Evolutionary conservation across 345 rosid species (phyloP).

Genomic region (Turnera subulata): DNA sequence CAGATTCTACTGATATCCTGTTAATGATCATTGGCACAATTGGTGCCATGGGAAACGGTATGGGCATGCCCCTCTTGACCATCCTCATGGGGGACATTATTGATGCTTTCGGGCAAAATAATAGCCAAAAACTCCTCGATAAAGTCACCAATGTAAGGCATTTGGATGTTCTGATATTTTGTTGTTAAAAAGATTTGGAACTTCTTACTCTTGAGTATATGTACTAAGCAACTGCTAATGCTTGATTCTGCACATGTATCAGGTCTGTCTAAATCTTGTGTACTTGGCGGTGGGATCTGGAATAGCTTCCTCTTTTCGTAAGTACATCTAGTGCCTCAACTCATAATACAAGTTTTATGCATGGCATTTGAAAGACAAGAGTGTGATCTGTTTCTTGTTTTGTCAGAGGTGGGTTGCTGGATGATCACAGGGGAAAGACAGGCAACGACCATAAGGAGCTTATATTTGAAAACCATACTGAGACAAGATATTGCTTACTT

Average conservation of each 20-base stretch:
- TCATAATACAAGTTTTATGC: neutral
- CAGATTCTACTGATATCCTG: slow-evolving; percentile 44
- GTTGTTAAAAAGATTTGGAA: too few relatives aligned
- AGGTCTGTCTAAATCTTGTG: slow-evolving; percentile 28
- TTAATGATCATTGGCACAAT: slow-evolving; percentile 60
- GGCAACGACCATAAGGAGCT: too few relatives aligned
- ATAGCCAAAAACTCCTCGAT: slow-evolving; percentile 1
- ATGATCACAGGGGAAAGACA: too few relatives aligned
- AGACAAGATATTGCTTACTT: too few relatives aligned
- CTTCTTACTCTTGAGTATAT: too few relatives aligned
- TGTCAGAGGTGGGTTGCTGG: too few relatives aligned
- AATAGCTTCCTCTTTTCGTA: slow-evolving; percentile 12
- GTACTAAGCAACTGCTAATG: too few relatives aligned
- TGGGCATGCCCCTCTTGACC: slow-evolving; percentile 63
- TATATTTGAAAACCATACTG: too few relatives aligned
- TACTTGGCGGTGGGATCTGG: slow-evolving; percentile 27
- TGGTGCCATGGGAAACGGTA: slow-evolving; percentile 53
- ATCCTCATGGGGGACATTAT: slow-evolving; percentile 40
- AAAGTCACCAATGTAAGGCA: slow-evolving; percentile 13
- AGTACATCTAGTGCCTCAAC: neutral
- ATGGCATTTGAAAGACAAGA: neutral
- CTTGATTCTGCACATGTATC: neutral
- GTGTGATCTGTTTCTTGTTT: neutral
- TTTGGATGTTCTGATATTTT: neutral
- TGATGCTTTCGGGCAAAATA: slow-evolving; percentile 18